Base-by-base conservation (phyloP, 495 filamentous ascomycete genomes). In the Penicillium egyptiacum region DNA sequence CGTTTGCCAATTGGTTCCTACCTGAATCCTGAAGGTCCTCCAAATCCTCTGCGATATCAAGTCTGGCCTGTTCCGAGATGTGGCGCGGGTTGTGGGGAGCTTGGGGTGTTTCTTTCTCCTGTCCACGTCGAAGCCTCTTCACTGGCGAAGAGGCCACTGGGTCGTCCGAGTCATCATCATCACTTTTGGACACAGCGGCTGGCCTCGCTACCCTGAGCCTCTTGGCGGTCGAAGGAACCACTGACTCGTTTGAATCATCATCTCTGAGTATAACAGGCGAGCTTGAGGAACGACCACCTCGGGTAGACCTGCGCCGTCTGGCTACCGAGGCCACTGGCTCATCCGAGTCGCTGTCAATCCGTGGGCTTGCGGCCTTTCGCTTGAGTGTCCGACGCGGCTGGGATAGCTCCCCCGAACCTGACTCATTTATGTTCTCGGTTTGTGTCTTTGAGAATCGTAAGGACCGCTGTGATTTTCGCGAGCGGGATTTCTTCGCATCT, bases 11-110 rank as follows among this genome's bases (percentile, higher is more conserved):
- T 12, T 9, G 28, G 23, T 19, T 25, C 56, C 22, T 70, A 74
- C 74, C 75, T 56, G 78, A 79, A 48, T 79, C 76, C 46, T 72
- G 65, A 19, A 81, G 68, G 54, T 76, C 77, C 50, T 69, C 64
- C 9, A 81, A 56, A 53, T 81, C 79, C 47, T 78, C 77, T 37
- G 73, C 70, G 5, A 81, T 45, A 26, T 79, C 76, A 14, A 74
- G 52, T 42, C 61, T 56, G 42, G 74, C 74, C 50, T 74, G 69
- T 14, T 64, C 25, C 5, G 49, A 54, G 17, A 60, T 55, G 4
- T 59, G 57, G 26, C 61, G 64, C 0, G 72, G 68, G 2, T 60
- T 59, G 17, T 56, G 63, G 0, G 72, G 71, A 5, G 67, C 71
- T 19, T 61, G 61, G 52, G 67, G 67, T 0, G 57, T 39, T 17